These are phyloP conservation scores for Penicillium taxi DNA, from an alignment of 495 filamentous ascomycete species.

Conservation along the genomic window DNA sequence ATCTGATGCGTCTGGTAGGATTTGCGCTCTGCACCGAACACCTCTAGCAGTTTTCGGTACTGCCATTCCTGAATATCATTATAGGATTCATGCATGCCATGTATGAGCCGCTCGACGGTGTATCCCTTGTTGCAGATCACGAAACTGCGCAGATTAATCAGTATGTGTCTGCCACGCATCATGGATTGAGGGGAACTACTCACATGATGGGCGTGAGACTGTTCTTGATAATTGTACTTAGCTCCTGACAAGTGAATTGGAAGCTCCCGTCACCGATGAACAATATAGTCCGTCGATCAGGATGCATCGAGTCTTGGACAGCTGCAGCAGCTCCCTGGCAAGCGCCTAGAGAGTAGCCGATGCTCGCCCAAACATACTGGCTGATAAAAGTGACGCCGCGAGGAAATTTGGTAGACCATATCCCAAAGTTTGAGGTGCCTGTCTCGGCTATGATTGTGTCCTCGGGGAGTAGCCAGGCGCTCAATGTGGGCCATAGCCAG, in stretches of 20 bases:
- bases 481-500: background rate
- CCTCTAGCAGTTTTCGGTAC: slow-evolving; percentile 1
- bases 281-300: slow-evolving; percentile 40
- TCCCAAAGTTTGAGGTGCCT: slow-evolving; percentile 81
- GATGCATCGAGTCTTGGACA: slow-evolving; percentile 2
- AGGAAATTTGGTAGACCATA: slow-evolving; percentile 77
- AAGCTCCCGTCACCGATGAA: slow-evolving; percentile 74
- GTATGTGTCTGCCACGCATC: no score
- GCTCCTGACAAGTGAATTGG: slow-evolving; percentile 68
- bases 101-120: slow-evolving; percentile 64
- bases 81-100: slow-evolving; percentile 59
- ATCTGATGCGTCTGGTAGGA: slow-evolving; percentile 2
- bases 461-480: slow-evolving; percentile 68
- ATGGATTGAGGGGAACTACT: no score
- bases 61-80: slow-evolving; percentile 58
- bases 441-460: slow-evolving; percentile 82
- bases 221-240: slow-evolving; percentile 64
- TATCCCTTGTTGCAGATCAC: slow-evolving; percentile 70
- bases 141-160: no score
- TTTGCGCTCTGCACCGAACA: slow-evolving; percentile 4
- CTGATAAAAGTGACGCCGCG: slow-evolving; percentile 57
- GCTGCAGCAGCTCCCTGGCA: slow-evolving; percentile 62
- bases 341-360: slow-evolving; percentile 62
- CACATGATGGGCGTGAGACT: slow-evolving; percentile 55
- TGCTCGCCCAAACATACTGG: slow-evolving; percentile 54